phyloP scores from a whole-genome alignment of 306 rosid genomes.

The Vicia sativa region DNA sequence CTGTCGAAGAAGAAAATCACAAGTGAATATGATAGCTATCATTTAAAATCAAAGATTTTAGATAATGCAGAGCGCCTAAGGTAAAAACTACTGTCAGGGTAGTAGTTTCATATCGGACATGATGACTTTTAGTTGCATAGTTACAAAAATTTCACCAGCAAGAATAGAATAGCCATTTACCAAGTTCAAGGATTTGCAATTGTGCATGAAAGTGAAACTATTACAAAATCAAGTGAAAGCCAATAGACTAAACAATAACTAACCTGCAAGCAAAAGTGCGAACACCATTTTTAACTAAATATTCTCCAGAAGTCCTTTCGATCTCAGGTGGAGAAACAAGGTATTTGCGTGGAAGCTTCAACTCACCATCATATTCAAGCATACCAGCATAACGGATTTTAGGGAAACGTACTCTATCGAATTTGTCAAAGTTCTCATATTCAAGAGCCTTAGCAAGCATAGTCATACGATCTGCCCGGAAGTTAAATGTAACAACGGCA shows the following conservation, averaged over 20 bases:
- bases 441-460: conserved; percentile 98
- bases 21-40: conserved; percentile 20
- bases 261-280: conserved; percentile 97
- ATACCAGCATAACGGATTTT: conserved; percentile 95
- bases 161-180: no score
- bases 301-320: conserved; percentile 98
- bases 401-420: conserved; percentile 85
- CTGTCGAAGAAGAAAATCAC: conserved; percentile 46
- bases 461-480: conserved; percentile 94
- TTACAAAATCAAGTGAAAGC: conserved; percentile 1
- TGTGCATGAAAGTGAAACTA: conserved; percentile 8
- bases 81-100: no score
- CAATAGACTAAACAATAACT: conserved; percentile 16
- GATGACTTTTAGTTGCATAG: no score
- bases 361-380: conserved; percentile 97
- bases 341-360: conserved; percentile 90
- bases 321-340: conserved; percentile 97
- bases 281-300: conserved; percentile 80
- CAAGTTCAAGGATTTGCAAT: conserved; percentile 14
- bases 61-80: no score
- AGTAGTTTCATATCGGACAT: no score
- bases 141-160: no score
- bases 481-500: conserved; percentile 95
- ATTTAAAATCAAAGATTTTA: no score
- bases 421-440: conserved; percentile 82